phyloP scores from a whole-genome alignment of 352 stramenopile genomes.

The Phytophthora hybrid region DNA sequence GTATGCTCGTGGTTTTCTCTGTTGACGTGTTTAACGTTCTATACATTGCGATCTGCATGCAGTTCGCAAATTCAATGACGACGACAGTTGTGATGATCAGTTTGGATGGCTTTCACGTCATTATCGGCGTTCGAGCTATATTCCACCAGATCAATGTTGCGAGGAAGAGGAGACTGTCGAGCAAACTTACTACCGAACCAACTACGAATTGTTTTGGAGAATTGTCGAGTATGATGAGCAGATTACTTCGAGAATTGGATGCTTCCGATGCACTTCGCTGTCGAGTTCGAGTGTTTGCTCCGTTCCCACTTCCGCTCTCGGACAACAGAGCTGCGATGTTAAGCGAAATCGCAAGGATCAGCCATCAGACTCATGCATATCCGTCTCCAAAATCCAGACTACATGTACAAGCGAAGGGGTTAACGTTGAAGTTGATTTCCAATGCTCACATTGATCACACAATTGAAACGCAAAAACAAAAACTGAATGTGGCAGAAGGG shows the following conservation, averaged over 20 bases:
- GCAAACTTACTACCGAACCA: neutral
- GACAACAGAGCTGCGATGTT: neutral
- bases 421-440: neutral
- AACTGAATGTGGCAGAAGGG: neutral
- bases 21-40: neutral
- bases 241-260: neutral
- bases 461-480: neutral
- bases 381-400: neutral
- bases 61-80: neutral
- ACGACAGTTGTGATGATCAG: neutral
- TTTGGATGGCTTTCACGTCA: neutral
- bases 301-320: neutral
- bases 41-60: neutral
- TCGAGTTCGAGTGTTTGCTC: neutral
- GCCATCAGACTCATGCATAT: neutral
- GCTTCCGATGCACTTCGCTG: neutral
- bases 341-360: neutral
- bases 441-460: neutral
- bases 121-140: neutral
- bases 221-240: neutral
- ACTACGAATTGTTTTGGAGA: neutral
- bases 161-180: neutral
- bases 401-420: neutral
- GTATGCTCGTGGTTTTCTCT: neutral
- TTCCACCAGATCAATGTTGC: neutral